Evolutionary conservation across 257 asterid genomes (phyloP).

Genomic region (Solanum megistacrolobum): DNA sequence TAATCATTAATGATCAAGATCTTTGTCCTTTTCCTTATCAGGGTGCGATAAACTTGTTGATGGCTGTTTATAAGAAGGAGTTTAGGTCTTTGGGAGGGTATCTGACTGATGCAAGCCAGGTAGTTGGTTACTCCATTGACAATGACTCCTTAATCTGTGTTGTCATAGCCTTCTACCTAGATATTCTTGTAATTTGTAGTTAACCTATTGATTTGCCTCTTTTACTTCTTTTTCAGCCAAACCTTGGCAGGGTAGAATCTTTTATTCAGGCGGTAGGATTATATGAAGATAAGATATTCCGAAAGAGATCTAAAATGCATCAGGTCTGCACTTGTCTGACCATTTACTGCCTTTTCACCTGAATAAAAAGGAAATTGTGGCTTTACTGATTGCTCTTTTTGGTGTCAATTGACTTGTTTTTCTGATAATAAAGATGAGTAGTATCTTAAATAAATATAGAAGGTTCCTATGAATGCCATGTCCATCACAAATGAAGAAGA

Average conservation of each 20-base stretch:
- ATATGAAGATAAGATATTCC: slow-evolving; percentile 49
- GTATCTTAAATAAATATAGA: not conserved
- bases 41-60: slow-evolving; percentile 45
- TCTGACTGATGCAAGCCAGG: slow-evolving; percentile 43
- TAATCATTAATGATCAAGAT: not conserved
- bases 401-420: not conserved
- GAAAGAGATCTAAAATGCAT: slow-evolving; percentile 69
- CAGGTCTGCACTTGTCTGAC: slow-evolving; percentile 37
- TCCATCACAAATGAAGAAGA: not conserved
- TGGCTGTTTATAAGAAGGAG: slow-evolving; percentile 44
- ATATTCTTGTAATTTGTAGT: not conserved
- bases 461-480: not conserved
- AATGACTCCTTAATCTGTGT: not conserved
- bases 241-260: slow-evolving; percentile 48
- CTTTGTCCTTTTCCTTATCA: not conserved
- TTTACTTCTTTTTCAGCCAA: slow-evolving; percentile 46
- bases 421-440: not conserved
- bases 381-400: not conserved
- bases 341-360: not conserved
- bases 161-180: not conserved
- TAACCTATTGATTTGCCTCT: slow-evolving; percentile 1
- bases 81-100: slow-evolving; percentile 49
- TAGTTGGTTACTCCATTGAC: slow-evolving; percentile 2
- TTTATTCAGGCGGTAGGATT: slow-evolving; percentile 37
- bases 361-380: not conserved